These are phyloP conservation scores for Taphrina sp. DNA, from an alignment of 1,139 yeast genomes.

Conservation along the genomic window DNA sequence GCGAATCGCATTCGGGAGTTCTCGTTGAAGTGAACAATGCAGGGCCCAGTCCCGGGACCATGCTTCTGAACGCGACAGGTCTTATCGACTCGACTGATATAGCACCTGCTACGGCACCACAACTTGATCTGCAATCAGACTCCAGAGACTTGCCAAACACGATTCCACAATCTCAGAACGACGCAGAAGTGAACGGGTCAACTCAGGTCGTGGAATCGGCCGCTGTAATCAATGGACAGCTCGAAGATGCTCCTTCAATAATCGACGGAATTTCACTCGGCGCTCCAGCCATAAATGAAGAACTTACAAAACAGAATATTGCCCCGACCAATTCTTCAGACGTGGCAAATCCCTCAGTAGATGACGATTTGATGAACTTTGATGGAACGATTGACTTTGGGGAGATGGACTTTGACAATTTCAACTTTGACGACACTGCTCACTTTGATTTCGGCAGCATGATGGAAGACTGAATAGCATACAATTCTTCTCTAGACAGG, in stretches of 20 bases:
- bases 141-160: too few species aligned
- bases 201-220: neutral
- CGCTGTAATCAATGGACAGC: neutral
- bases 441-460: slow-evolving; percentile 19
- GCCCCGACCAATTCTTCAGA: neutral
- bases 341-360: too few species aligned
- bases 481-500: too few species aligned
- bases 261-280: neutral
- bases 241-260: neutral
- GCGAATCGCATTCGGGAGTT: neutral
- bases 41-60: slow-evolving; percentile 16
- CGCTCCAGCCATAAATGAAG: neutral
- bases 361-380: slow-evolving; percentile 13
- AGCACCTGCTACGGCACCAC: neutral
- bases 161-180: neutral
- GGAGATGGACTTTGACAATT: slow-evolving; percentile 14
- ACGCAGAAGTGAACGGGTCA: neutral
- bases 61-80: slow-evolving; percentile 9
- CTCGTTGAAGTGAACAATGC: neutral
- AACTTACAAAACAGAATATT: neutral
- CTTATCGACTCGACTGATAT: neutral
- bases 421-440: slow-evolving; percentile 5
- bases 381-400: slow-evolving; percentile 20
- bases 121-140: neutral
- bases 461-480: slow-evolving; percentile 22